Evolutionary conservation across 2,329 filamentous ascomycete genomes (phyloP), one percentile per base, ranked within the genome.

Genomic region (Fusarium incarnatum): DNA sequence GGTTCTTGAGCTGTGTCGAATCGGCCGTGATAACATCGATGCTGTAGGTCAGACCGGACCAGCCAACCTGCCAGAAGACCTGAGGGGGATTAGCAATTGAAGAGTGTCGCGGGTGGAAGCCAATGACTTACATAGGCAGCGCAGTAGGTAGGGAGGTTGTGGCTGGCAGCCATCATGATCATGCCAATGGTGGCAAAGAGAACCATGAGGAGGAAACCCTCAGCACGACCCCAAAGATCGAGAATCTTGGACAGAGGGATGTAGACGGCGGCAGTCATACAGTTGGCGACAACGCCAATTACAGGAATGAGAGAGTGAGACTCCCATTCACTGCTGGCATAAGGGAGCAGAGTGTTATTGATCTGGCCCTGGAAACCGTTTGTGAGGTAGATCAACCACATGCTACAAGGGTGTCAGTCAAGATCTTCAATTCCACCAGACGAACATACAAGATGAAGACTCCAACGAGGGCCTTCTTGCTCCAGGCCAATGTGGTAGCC

Each of bases 11-110:
- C 23, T 72, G 71, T 13, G 78, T 89, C 7, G 87, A 88, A 76
- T 92, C 91, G 50, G 90, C 88, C 56, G 89, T 88, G 75, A 92
- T 87, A 41, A 92, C 87, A 65, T 87, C 85, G 30, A 91, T 81
- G 25, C 85, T 83, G 73, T 90, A 91, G 58, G 84, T 85, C 47
- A 91, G 80, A n/a, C 88, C 89, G 4, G 85, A 86, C 58, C 84
- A 82, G 15, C 90, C 90, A 52, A 89, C 84, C 41, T 84, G 85
- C 75, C 91, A 91, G 68, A 92, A 88, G 3, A 91, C 87, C 77
- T 80, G 20, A 2, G 8, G 9, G 8, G 5, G 6, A 7, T 74
- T 49, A 74, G 59, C 20, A 12, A 5, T 4, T 9, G 23, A 2
- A 7, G 5, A 13, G 2, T 12, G 3, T 9, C 15, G 30, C 8